Evolutionary conservation across 495 filamentous ascomycete genomes (phyloP).

Genomic region (Oleoguttula mirabilis): DNA sequence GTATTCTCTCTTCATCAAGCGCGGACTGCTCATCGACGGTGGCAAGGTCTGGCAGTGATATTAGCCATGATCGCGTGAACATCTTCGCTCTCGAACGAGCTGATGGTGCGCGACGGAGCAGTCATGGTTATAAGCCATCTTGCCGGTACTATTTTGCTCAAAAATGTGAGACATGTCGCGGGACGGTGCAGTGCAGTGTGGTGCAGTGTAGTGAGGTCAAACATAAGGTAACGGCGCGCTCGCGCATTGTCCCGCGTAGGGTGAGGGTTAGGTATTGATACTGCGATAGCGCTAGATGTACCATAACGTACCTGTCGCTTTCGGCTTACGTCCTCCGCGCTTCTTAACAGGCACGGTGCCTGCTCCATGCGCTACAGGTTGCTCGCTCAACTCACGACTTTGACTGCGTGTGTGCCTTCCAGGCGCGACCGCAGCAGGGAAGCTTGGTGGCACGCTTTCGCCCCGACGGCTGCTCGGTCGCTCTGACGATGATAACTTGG

Average conservation of each 20-base stretch:
- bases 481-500: slow-evolving; percentile 5
- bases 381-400: slow-evolving; percentile 8
- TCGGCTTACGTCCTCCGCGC: not conserved
- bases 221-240: no score
- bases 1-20: slow-evolving; percentile 3
- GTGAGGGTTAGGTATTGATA: no score
- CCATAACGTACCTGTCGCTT: not conserved
- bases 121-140: no score
- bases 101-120: no score
- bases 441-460: not conserved
- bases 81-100: no score
- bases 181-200: no score
- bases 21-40: slow-evolving; percentile 29
- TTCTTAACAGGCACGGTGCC: not conserved
- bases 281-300: no score
- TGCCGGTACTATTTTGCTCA: no score
- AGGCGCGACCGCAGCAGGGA: slow-evolving; percentile 6
- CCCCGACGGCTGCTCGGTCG: slow-evolving; percentile 9
- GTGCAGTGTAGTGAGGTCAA: no score
- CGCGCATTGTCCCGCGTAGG: no score
- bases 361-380: not conserved
- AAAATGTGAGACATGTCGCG: no score
- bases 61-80: slow-evolving; percentile 3
- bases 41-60: slow-evolving; percentile 24
- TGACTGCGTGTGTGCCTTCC: slow-evolving; percentile 1